Conservation (phyloP, 2,329 filamentous ascomycete species). For the Microthyrium microscopicum region DNA sequence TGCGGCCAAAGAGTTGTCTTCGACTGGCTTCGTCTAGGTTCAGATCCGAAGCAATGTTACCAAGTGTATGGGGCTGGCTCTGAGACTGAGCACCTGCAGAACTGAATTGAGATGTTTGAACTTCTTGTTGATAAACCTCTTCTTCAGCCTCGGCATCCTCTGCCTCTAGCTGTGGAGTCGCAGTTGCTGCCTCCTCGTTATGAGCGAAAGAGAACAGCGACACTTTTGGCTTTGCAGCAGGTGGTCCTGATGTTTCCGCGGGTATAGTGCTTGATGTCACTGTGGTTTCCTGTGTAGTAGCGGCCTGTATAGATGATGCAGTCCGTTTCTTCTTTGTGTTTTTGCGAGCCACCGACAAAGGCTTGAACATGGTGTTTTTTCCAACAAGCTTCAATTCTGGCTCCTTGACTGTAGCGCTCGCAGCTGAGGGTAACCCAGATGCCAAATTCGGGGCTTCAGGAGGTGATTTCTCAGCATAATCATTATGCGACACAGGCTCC, state of each 20-base stretch:
- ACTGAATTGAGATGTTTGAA: constrained; percentile 4
- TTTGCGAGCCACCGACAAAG: constrained; percentile 67
- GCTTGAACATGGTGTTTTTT: constrained; percentile 76
- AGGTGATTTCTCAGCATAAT: no score
- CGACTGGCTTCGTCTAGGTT: constrained; percentile 62
- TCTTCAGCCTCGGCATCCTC: constrained; percentile 6
- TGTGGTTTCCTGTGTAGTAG: constrained; percentile 11
- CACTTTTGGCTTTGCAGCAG: constrained; percentile 37
- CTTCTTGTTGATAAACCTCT: not conserved
- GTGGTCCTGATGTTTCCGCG: constrained; percentile 10
- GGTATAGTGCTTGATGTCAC: constrained; percentile 10
- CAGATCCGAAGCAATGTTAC: constrained; percentile 56
- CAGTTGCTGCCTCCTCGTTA: constrained; percentile 17
- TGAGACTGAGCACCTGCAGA: constrained; percentile 9
- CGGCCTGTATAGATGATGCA: not conserved
- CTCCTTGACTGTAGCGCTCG: constrained; percentile 21
- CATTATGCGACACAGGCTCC: constrained; percentile 25
- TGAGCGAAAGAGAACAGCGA: constrained; percentile 52
- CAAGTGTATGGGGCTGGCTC: constrained; percentile 33
- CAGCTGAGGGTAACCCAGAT: constrained; percentile 9
- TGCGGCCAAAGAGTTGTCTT: constrained; percentile 72
- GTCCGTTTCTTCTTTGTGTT: constrained; percentile 47
- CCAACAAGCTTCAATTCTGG: constrained; percentile 53
- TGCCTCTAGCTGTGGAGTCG: constrained; percentile 6
- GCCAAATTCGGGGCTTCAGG: no score